Base-by-base conservation (phyloP, 139 green algal species). In the Medakamo hakoo region DNA sequence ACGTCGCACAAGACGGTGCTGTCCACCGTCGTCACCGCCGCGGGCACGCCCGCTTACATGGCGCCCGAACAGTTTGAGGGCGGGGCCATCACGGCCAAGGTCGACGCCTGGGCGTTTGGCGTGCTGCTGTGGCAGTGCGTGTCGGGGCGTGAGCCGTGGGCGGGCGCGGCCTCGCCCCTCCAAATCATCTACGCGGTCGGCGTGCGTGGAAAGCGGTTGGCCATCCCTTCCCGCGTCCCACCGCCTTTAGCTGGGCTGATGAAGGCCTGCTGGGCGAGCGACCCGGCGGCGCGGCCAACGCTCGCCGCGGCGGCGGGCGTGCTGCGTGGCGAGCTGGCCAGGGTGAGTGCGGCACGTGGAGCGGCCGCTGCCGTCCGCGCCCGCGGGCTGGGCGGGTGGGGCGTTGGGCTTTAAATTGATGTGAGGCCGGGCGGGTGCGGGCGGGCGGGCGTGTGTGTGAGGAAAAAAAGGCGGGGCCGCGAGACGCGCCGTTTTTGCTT, bases 51-150 rank as follows among this genome's bases (percentile, higher is more conserved):
- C 1, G 69, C 73, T 0, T 92, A 87, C 71, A 87, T 92, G 78
- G 81, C 83, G 0, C 83, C 83, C 0, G 83, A 89, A 65, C 60
- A 73, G 60, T 80, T 78, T 68, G 69, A 78, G 9, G 66, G 63
- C 49, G 26, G n/a, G 5, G 30, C 49, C 26, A n/a, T 74, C 56
- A 68, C 56, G n/a, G 70, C 76, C 26, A 71, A 71, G 58, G 63
- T 77, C 14, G 72, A 77, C n/a, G 71, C 76, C 0, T 78, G 65
- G 40, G 57, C 59, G 22, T 88, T 89, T 73, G 80, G 62, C 9
- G 72, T 92, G 40, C 72, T 90, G 25, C 62, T 90, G 64, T 89
- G 78, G 78, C 86, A 93, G 72, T 81, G 73, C 69, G 63, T 83
- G 25, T 82, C 74, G 20, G 80, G 79, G 1, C 26, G 82, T 63